Percentiles rank a stretch among this genome's conserved stretches.
Conservation (phyloP, 2,329 filamentous ascomycete species). For the Dothideomycetes sp. region DNA sequence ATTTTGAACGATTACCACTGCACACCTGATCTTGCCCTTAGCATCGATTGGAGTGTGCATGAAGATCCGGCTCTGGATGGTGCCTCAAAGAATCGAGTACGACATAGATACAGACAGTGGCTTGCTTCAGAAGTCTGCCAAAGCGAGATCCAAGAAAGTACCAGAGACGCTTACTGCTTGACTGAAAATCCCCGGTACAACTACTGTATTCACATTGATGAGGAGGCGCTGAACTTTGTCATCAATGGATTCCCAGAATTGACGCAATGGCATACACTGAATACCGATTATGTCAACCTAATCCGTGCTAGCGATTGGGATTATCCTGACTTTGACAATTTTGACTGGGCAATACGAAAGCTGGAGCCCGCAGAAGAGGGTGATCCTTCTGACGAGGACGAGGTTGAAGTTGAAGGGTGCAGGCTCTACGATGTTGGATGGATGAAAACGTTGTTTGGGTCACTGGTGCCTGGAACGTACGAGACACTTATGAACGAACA, state of each 20-base stretch:
- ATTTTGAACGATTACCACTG: slow-evolving; percentile 8
- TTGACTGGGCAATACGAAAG: slow-evolving; percentile 2
- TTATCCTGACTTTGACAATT: slow-evolving; percentile 1
- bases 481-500: neutral
- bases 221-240: slow-evolving; percentile 1
- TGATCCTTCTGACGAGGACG: neutral
- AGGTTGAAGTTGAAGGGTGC: neutral
- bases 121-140: neutral
- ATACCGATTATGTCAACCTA: slow-evolving; percentile 5
- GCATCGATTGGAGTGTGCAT: neutral
- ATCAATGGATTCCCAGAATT: neutral
- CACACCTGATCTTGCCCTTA: neutral
- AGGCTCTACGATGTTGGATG: neutral
- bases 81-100: neutral
- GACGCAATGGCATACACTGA: neutral
- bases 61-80: neutral
- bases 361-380: neutral
- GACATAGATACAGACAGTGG: neutral
- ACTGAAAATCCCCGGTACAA: slow-evolving; percentile 9
- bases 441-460: neutral
- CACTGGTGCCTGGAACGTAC: neutral
- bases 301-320: slow-evolving; percentile 3
- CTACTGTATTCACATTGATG: slow-evolving; percentile 7
- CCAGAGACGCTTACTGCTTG: no score
- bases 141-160: neutral